Base-by-base conservation (phyloP, 129 eudicot species). In the Lonicera japonica region DNA sequence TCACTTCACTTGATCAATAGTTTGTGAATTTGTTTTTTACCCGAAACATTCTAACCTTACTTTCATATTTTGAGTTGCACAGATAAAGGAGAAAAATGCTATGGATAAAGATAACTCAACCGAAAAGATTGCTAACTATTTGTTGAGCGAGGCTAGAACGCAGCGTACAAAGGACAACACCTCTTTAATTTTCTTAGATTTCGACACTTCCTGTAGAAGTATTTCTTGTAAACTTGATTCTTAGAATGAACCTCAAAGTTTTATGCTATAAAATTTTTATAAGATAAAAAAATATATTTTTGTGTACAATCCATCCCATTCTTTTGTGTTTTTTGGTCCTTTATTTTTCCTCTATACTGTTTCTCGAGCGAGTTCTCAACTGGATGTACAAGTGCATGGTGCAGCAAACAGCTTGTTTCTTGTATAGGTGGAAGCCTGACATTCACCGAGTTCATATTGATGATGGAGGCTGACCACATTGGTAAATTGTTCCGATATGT, bases 161-260 rank as follows among this genome's bases (percentile, higher is more conserved):
- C 81, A 71, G 64, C 95, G 96, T 59, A 94, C 99, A 15, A 94
- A 88, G 80, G 99, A 94, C 70, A 94, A 94, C 63, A 94, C 99
- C 13, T 83, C 99, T 5, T 67, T 94, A 80, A 76, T 94, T 60
- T 88, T 85, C 77, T 73, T 94, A 75, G 95, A 94, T 76, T 94
- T 88, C 19, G 72, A 78, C 75, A 72, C 17, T 55, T 68, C 64
- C 65, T 22, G 23, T 58, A 66, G 78, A 56, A 73, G 39, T 39
- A 3, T n/a, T 47, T 56, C 75, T 17, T 66, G 77, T 79, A 69
- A 61, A 75, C 70, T 54, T 56, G 80, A 58, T 70, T 52, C 70
- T 7, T 73, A 70, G 73, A 45, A 43, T 36, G 22, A 7, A 51
- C 29, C 25, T 17, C 54, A 10, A 19, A 23, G 9, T 50, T 7